A percentile compares a stretch with the other conserved stretches of the same genome.
These are phyloP conservation scores for Kregervanrija fluxuum DNA, from an alignment of 805 yeast genomes.

Conservation along the genomic window DNA sequence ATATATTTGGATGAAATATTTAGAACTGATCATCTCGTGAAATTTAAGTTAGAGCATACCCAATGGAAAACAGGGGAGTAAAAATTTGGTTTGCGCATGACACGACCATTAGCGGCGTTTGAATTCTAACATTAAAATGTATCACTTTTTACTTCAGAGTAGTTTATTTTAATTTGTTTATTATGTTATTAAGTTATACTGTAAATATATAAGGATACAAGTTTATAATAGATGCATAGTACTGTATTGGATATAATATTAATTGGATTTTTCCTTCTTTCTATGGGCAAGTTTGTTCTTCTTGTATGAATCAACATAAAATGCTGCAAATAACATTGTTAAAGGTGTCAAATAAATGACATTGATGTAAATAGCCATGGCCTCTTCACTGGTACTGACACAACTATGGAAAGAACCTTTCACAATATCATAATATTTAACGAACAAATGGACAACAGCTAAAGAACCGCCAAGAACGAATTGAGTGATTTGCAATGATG, in stretches of 20 bases:
- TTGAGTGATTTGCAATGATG: slow-evolving; percentile 63
- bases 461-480: slow-evolving; percentile 62
- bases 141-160: no score
- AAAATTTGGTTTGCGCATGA: neutral
- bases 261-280: slow-evolving; percentile 1
- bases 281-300: slow-evolving; percentile 13
- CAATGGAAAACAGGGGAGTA: neutral
- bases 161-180: no score
- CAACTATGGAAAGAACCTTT: slow-evolving; percentile 40
- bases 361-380: slow-evolving; percentile 54
- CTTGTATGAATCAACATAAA: slow-evolving; percentile 53
- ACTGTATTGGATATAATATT: no score
- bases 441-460: slow-evolving; percentile 58
- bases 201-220: no score
- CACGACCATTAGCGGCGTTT: no score
- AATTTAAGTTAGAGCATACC: neutral
- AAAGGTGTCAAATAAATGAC: slow-evolving; percentile 61
- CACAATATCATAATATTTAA: slow-evolving; percentile 46
- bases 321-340: slow-evolving; percentile 57
- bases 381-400: slow-evolving; percentile 50
- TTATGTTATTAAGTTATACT: no score
- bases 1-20: neutral
- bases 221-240: neutral
- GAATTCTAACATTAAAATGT: no score
- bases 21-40: neutral